These are phyloP conservation scores for Penicillium sp. DNA, from an alignment of 2,329 filamentous ascomycete species.

Conservation along the genomic window DNA sequence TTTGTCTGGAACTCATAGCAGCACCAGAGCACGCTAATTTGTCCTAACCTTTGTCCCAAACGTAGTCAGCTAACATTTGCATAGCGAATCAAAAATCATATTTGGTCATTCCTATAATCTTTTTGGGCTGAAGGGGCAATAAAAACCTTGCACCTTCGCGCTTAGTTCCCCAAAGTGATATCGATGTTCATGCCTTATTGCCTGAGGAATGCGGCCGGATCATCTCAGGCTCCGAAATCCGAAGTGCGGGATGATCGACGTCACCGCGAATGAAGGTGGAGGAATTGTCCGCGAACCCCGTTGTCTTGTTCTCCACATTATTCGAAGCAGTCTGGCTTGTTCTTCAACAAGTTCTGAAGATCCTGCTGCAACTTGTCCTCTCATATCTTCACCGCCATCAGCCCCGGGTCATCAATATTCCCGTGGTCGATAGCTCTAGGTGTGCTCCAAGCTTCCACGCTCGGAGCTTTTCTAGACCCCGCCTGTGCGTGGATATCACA, in stretches of 20 bases:
- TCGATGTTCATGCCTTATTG: slow-evolving; percentile 12
- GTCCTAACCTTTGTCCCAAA: too few relatives aligned
- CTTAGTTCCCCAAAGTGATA: too few relatives aligned
- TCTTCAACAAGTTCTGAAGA: neutral
- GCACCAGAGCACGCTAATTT: too few relatives aligned
- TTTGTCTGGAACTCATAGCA: neutral
- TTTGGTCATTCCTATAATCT: neutral
- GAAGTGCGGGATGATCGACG: slow-evolving; percentile 32
- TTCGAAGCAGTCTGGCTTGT: neutral
- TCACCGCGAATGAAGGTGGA: slow-evolving; percentile 18
- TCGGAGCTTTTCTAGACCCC: slow-evolving; percentile 5
- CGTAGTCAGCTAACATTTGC: neutral
- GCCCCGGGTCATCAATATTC: neutral
- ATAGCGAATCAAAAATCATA: too few relatives aligned
- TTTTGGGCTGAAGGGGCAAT: too few relatives aligned
- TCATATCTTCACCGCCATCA: too few relatives aligned
- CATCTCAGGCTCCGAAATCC: slow-evolving; percentile 16
- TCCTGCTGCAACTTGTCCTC: neutral
- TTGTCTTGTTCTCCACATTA: slow-evolving; percentile 14
- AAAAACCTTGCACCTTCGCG: too few relatives aligned
- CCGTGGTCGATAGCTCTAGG: neutral
- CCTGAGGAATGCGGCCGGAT: slow-evolving; percentile 18
- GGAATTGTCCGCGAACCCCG: slow-evolving; percentile 2
- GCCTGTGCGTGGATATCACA: slow-evolving; percentile 13
- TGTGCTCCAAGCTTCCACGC: neutral